phyloP scores from a whole-genome alignment of 78 protist species.

The Diacronema lutheri region DNA sequence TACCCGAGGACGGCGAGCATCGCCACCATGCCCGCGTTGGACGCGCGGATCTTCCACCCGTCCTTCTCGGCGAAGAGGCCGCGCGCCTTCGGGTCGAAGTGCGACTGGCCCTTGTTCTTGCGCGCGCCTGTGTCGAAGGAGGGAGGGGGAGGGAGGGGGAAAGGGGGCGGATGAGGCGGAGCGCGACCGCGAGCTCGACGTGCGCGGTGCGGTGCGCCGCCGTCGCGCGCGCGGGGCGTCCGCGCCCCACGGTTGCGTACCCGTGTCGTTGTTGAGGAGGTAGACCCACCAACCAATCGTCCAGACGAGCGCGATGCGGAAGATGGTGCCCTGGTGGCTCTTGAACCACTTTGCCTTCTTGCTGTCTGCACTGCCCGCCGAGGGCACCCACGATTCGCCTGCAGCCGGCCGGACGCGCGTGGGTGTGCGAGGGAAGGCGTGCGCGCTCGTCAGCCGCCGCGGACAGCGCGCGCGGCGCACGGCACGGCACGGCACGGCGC shows the following conservation, averaged over 20 bases:
- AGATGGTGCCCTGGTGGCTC: background rate
- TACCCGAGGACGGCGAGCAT: background rate
- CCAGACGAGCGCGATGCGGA: background rate
- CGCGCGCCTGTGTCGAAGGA: background rate
- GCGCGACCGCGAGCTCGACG: no score
- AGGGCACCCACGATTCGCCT: constrained; percentile 64
- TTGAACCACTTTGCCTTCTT: background rate
- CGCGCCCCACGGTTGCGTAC: no score
- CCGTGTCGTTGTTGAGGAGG: constrained; percentile 32
- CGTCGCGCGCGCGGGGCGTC: no score
- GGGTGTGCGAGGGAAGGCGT: no score
- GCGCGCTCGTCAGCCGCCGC: no score
- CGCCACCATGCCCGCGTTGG: background rate
- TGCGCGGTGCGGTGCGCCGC: no score
- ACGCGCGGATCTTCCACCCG: background rate
- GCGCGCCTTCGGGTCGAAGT: background rate
- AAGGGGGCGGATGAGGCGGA: no score
- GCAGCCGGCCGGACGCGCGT: no score
- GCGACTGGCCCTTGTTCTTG: constrained; percentile 9
- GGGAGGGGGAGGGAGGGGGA: no score
- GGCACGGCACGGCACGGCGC: no score
- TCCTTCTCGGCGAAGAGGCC: background rate
- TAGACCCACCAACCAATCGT: constrained; percentile 54
- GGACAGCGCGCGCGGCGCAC: no score
- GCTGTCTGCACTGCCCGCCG: background rate